Base-by-base conservation (phyloP, 495 filamentous ascomycete genomes). In the Trichoderma orchidacearum region DNA sequence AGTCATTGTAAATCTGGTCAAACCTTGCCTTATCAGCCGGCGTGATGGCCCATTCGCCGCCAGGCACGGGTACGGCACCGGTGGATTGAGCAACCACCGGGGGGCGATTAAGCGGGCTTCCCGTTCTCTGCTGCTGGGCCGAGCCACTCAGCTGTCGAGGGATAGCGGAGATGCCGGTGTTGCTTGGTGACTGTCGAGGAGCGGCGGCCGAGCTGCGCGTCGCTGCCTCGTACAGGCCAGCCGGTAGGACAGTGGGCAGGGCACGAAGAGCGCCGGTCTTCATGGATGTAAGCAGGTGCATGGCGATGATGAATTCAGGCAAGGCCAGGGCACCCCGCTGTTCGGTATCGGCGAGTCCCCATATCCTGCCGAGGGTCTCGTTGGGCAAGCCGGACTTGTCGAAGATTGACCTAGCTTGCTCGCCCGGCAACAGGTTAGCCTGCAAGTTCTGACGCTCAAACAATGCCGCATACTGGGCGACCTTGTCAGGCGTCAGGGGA, bases 261-360 rank as follows among this genome's bases (percentile, higher is more conserved):
- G 78, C 85, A 55, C 85, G 81, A 68, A 98, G 75, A 6, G 80
- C 76, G 27, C 91, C 87, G 23, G 82, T 86, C 72, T 92, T 95
- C 68, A 84, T 90, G 6, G 91, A 96, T 5, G 87, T 87, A 54
- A 98, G 75, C 29, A 98, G 77, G 72, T 98, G 93, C 93, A 98
- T 98, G 11, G 94, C 92, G 62, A 98, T 93, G 62, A 96, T 86
- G 67, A 98, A 98, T 58, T 97, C 93, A 12, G 90, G 92, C 61
- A 82, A 75, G 59, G 87, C 87, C n/a, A 98, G 80, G 31, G 83
- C 84, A 27, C 93, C 94, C 54, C 90, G 82, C 66, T 95, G 89
- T 66, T 96, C 88, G 1, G 87, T 90, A 69, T 98, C 93, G 9
- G 90, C 85, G 51, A 98, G 78, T 63, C 85, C 89, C 93, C 93